Evolutionary conservation across 768 basidiomycete genomes (phyloP).

Genomic region (Agrocybe chaxingu): DNA sequence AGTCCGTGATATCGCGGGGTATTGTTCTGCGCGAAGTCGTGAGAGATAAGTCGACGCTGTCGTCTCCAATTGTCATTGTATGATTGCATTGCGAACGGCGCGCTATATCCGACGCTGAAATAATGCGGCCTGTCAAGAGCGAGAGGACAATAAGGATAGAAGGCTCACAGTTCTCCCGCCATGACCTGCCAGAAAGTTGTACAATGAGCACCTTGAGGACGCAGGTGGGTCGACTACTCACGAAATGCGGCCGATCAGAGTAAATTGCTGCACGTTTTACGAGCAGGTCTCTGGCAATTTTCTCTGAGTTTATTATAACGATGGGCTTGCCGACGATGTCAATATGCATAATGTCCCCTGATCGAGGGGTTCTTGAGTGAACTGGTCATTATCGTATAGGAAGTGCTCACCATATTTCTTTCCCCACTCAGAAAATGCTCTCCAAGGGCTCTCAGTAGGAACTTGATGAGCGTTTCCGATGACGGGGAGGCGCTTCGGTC

Average conservation of each 20-base stretch:
- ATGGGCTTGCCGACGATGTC: conserved; percentile 37
- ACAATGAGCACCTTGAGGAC: not conserved
- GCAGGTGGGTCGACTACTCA: conserved; percentile 1
- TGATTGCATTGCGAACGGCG: conserved; percentile 35
- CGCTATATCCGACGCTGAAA: conserved; percentile 31
- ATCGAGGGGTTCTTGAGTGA: not conserved
- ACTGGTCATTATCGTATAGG: not conserved
- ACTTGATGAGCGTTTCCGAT: conserved; percentile 22
- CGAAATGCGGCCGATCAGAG: conserved; percentile 41
- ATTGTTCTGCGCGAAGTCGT: conserved; percentile 15
- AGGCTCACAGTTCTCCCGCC: conserved; percentile 13
- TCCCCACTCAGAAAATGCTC: conserved; percentile 15
- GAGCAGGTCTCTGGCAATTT: conserved; percentile 35
- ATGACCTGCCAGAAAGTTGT: conserved; percentile 5
- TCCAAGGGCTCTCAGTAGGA: conserved; percentile 17
- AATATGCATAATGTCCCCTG: conserved; percentile 36
- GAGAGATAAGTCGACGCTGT: conserved; percentile 27
- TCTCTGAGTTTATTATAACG: conserved; percentile 34
- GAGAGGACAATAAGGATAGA: not conserved
- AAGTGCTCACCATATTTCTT: conserved; percentile 14
- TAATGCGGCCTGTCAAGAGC: not conserved
- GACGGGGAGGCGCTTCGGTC: conserved; percentile 17
- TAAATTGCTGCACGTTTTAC: conserved; percentile 43
- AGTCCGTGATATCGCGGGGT: conserved; percentile 14
- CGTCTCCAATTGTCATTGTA: conserved; percentile 38